Base-by-base conservation (phyloP, 2,329 filamentous ascomycete genomes). In the Pyrenophora graminea region DNA sequence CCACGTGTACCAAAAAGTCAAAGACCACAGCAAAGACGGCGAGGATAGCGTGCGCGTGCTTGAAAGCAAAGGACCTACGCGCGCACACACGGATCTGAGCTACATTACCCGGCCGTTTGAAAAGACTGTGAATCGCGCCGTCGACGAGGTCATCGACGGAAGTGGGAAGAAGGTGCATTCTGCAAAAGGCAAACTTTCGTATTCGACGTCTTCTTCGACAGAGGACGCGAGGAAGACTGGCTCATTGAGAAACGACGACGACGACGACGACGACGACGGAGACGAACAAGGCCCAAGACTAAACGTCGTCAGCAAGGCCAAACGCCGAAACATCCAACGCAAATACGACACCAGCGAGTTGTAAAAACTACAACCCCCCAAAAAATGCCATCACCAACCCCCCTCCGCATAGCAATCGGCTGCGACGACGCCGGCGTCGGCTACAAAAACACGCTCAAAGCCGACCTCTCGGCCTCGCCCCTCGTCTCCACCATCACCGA, bases 371-470 rank as follows among this genome's bases (percentile, higher is more conserved):
- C 32, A n/a, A 21, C 8, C 32, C 10, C 4, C 9, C 15, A 37
- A 41, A 19, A n/a, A 33, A n/a, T 15, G 13, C 4, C 30, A 33
- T 30, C n/a, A 33, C 40, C 45, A 37, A 21, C 39, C 5, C 68
- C 69, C 47, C 76, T 85, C 63, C 80, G 82, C 68, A 83, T 87
- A 63, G 85, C 81, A 64, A 79, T 87, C 63, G 85, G 83, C 72
- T 80, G 80, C 70, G 85, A 87, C 70, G 87, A 90, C 63, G 89
- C 89, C 53, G 90, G 90, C 69, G 82, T 88, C 65, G 77, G 76
- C 61, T 94, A 94, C 83, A 94, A 93, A 75, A 84, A 86, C 70
- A 83, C 84, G 61, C 86, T 95, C 77, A 90, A 89, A 70, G 78
- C 80, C 45, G 86, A 90, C 67, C 84, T 95, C 54, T 80, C 86